Percentiles rank a stretch among this genome's conserved stretches.
Conservation (phyloP, 805 yeast species). For the Candida nonsorbophila region DNA sequence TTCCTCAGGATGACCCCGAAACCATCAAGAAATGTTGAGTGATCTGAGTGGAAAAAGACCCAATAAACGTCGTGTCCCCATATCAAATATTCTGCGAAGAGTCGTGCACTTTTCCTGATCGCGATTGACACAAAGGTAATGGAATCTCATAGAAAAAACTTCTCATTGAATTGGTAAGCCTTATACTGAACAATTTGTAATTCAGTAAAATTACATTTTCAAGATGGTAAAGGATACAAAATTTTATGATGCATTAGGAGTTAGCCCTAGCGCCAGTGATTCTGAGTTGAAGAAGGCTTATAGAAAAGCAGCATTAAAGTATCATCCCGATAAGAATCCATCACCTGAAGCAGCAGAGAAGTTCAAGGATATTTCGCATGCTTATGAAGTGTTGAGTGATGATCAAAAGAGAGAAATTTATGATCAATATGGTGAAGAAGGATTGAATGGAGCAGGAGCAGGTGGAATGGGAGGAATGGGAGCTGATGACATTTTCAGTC, state of each 20-base stretch:
- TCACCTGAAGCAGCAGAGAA: conserved; percentile 91
- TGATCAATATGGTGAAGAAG: conserved; percentile 91
- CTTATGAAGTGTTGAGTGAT: conserved; percentile 85
- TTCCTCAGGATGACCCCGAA: no score
- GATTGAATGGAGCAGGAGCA: conserved; percentile 66
- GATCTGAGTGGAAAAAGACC: no score
- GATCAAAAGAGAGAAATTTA: conserved; percentile 83
- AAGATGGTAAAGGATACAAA: conserved; percentile 77
- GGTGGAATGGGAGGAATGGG: conserved; percentile 55
- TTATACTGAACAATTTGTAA: no score
- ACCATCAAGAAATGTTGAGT: no score
- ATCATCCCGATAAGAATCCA: conserved; percentile 81
- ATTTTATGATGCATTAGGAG: conserved; percentile 70
- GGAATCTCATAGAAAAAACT: no score
- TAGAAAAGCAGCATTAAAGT: conserved; percentile 74
- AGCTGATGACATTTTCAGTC: conserved; percentile 71
- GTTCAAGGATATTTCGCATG: conserved; percentile 85
- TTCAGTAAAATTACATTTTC: no score
- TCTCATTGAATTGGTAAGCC: no score
- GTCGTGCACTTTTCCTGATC: no score
- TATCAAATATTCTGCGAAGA: no score
- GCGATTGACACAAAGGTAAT: no score
- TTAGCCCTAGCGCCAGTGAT: conserved; percentile 62
- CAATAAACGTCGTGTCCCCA: no score
- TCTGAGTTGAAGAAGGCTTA: conserved; percentile 76